Evolutionary conservation across 257 asterid species (phyloP), one percentile per base, ranked within the genome.

Genomic region (Gentiana straminea): DNA sequence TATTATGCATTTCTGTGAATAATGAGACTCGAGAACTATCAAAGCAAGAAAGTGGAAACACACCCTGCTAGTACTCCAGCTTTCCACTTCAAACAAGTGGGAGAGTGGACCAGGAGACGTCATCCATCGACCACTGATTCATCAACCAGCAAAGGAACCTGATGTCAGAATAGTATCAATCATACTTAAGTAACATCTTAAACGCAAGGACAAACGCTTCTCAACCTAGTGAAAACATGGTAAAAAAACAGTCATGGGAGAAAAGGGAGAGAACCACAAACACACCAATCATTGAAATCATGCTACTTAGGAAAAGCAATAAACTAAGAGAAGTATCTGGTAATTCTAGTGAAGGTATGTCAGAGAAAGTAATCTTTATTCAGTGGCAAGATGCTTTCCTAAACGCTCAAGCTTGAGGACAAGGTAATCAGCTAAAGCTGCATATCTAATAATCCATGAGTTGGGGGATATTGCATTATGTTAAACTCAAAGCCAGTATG

Each of bases 71-170:
- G 73, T 59, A 70, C 80, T 82, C 94, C 89, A 83, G 77, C 81
- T 80, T 64, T 88, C 95, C 24, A 73, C 78, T 52, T 92, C 96
- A 52, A 72, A 61, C 53, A 73, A 59, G 34, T 67, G 83, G 70
- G 89, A 74, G 56, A 73, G 80, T 62, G 89, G 84, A 73, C 82
- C 76, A 66, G 86, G 71, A 79, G 95, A 77, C 68, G 86, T 68
- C 53, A 69, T 52, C 95, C 95, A 92, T 60, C 89, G 86, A 68
- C 91, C 95, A 76, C 99, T 92, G 95, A 80, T 81, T 89, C 90
- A 84, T 86, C 98, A 86, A 86, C 86, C 89, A 84, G 92, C 77
- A 90, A 90, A 86, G 79, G 76, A 86, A 62, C 95, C 92, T 82
- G 98, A 81, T 84, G 94, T 86, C 79, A 91, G 95, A 68, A 83